Evolutionary conservation across 805 yeast genomes (phyloP), one percentile per base, ranked within the genome.

Genomic region (Yamadazyma phyllophila): DNA sequence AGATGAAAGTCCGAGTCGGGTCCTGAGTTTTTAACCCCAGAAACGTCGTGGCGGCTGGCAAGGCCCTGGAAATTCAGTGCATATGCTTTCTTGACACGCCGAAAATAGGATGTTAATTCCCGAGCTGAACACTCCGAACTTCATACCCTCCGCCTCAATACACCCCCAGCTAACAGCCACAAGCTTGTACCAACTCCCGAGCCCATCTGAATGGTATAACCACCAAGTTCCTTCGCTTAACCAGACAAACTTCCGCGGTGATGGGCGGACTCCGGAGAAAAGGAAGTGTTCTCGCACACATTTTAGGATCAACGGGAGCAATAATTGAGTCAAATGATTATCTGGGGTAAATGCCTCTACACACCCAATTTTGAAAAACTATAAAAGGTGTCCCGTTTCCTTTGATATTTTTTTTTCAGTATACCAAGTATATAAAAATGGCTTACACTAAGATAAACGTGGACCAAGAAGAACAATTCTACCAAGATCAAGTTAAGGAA

Each of bases 401-500:
- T 43, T 24, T 42, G 6, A 20, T 7, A 17, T 17, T 13, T 14
- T 30, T 44, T 44, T 44, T 44, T 36, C 33, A 31, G n/a, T 12
- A 14, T 15, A 15, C 34, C 32, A 41, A 26, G 32, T 26, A 26
- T 15, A 15, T 26, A 56, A 26, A 26, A 9, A 72, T 71, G 76
- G 78, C 78, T 51, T 82, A 80, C 75, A 70, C 85, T 36, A 66
- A 73, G 55, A 79, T 84, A 48, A 75, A 82, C 62, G 56, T 81
- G 36, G 71, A 78, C 55, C 73, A 74, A 53, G 94, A 86, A 68
- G 88, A 86, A 60, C 66, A 63, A 49, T 72, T 68, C 58, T 86
- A 73, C 78, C 81, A 83, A 59, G 65, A 73, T 37, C 90, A 89
- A 62, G 85, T 88, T 47, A 74, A 77, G 31, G 87, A 81, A 33